Evolutionary conservation across 768 basidiomycete species (phyloP).

Genomic region (Tricholoma hemisulphureum): DNA sequence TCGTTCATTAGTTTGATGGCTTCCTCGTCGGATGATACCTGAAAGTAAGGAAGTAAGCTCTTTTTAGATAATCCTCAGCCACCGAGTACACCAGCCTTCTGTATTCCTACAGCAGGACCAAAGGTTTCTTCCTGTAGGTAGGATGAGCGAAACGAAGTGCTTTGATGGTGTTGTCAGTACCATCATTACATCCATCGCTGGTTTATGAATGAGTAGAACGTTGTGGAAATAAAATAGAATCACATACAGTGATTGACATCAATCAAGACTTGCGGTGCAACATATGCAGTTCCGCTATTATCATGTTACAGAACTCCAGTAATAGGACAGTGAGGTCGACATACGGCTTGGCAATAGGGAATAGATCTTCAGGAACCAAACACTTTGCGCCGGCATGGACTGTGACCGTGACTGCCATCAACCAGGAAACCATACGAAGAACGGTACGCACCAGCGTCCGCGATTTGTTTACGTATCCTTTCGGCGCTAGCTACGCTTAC

Average conservation of each 20-base stretch:
- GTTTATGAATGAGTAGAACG: neutral
- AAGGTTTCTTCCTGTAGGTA: constrained; percentile 76
- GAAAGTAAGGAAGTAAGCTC: neutral
- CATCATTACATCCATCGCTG: constrained; percentile 93
- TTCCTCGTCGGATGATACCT: constrained; percentile 84
- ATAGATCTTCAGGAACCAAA: constrained; percentile 66
- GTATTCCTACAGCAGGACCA: constrained; percentile 91
- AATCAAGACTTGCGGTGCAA: constrained; percentile 88
- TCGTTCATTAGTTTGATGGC: constrained; percentile 94
- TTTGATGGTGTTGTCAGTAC: constrained; percentile 32
- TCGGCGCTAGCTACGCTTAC: constrained; percentile 85
- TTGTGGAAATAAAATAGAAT: constrained; percentile 6
- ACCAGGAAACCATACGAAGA: neutral
- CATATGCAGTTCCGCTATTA: constrained; percentile 74
- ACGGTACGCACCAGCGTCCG: constrained; percentile 65
- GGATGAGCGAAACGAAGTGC: neutral
- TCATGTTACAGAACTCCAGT: neutral
- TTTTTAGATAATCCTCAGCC: neutral
- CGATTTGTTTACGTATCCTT: constrained; percentile 81
- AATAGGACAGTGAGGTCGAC: constrained; percentile 16
- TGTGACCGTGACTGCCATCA: constrained; percentile 20
- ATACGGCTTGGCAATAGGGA: constrained; percentile 67
- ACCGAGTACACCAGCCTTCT: constrained; percentile 57
- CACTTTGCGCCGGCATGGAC: constrained; percentile 78
- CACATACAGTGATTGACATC: constrained; percentile 84